These are phyloP conservation scores for Mucor saturninus DNA, from an alignment of 371 early-diverging fungal species.

Conservation along the genomic window DNA sequence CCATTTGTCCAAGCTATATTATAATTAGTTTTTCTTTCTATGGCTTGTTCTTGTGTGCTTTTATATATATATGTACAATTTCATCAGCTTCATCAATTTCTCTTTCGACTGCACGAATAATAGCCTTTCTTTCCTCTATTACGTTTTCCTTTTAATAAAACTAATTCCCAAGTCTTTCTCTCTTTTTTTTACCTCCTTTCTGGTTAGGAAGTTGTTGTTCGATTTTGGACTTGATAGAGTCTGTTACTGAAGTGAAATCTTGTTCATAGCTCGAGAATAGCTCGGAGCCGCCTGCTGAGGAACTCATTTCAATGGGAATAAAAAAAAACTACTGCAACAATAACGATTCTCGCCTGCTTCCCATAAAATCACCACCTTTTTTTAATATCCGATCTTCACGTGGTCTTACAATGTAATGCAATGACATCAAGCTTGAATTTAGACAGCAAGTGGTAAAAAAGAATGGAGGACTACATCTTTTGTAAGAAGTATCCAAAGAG, in stretches of 20 bases:
- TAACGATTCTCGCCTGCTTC: too few species aligned
- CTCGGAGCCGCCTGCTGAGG: conserved; percentile 63
- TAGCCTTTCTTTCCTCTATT: conserved; percentile 75
- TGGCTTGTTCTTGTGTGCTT: too few species aligned
- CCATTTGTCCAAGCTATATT: conserved; percentile 85
- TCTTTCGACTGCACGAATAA: conserved; percentile 75
- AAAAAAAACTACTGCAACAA: too few species aligned
- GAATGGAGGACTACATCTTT: too few species aligned
- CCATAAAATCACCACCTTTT: too few species aligned
- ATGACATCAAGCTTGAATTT: too few species aligned
- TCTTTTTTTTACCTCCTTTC: conserved; percentile 54
- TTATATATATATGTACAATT: conserved; percentile 62
- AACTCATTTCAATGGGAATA: conserved; percentile 29
- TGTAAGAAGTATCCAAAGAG: too few species aligned
- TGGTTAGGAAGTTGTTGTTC: conserved; percentile 62
- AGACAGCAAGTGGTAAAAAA: too few species aligned
- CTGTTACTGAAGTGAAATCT: conserved; percentile 74
- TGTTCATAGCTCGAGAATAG: conserved; percentile 89
- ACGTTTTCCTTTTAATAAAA: not conserved
- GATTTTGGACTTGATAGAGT: conserved; percentile 66
- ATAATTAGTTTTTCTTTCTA: not conserved
- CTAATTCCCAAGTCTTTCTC: too few species aligned
- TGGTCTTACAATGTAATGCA: too few species aligned
- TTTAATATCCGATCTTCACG: too few species aligned
- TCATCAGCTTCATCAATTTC: conserved; percentile 93